phyloP scores from a whole-genome alignment of 202 grass and related monocot species.

The Miscanthus sacchariflorus region DNA sequence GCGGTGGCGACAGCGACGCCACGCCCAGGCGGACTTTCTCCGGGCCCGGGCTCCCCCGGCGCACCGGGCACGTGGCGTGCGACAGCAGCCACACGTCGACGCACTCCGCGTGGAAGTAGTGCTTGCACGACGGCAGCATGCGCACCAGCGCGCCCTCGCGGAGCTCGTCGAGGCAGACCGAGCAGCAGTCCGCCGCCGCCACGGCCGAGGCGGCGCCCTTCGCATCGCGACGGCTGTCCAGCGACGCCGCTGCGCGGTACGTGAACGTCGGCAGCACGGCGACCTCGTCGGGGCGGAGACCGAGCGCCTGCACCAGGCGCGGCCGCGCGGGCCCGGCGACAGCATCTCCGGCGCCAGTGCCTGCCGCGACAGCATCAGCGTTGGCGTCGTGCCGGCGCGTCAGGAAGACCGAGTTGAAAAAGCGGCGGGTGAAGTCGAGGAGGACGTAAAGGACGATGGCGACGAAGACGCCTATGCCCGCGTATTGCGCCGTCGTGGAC shows the following conservation, averaged over 20 bases:
- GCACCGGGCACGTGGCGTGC: conserved; percentile 60
- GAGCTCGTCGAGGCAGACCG: conserved; percentile 63
- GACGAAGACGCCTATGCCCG: conserved; percentile 47
- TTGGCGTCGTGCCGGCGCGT: conserved; percentile 1
- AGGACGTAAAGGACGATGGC: conserved; percentile 46
- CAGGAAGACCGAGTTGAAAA: background rate
- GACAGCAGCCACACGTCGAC: conserved; percentile 70
- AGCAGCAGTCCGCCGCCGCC: conserved; percentile 43
- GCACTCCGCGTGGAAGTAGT: conserved; percentile 72
- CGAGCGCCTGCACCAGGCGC: background rate
- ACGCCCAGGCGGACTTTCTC: conserved; percentile 38
- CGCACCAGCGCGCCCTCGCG: conserved; percentile 49
- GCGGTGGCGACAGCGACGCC: conserved; percentile 53
- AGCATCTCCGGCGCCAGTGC: too few relatives aligned
- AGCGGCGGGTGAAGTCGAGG: conserved; percentile 33
- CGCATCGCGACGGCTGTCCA: background rate
- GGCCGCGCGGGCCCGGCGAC: background rate
- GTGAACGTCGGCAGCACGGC: conserved; percentile 56
- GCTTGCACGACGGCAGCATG: conserved; percentile 68
- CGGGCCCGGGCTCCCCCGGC: conserved; percentile 40
- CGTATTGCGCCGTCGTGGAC: conserved; percentile 43
- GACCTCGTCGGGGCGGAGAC: conserved; percentile 51
- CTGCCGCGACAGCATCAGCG: background rate
- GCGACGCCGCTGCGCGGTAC: conserved; percentile 39
- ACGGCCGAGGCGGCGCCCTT: background rate